Evolutionary conservation across 768 basidiomycete genomes (phyloP), one percentile per base, ranked within the genome.

Genomic region (Amylocystis lapponica): DNA sequence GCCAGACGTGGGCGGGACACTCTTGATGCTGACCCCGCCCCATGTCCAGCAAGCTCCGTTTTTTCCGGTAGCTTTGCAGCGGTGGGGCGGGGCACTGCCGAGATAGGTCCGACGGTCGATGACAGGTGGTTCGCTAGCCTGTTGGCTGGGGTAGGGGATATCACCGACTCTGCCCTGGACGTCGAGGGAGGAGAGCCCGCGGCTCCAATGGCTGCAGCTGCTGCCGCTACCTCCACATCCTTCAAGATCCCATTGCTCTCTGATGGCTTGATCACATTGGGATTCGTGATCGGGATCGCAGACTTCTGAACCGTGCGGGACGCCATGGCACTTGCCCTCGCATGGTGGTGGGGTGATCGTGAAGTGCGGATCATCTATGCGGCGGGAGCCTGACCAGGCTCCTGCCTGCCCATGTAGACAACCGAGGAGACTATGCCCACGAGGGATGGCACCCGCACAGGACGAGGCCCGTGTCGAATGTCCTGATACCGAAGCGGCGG

Each of bases 11-110:
- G 81, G 67, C 27, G 94, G 88, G 39, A 99, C 72, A 51, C 86
- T 90, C 74, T 94, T 95, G 59, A 99, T 81, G 51, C 81, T 79
- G 52, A 96, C 83, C 13, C 96, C 96, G 41, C 96, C n/a, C 95
- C 81, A 99, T 90, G 66, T 99, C 96, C 36, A 99, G 70, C 16
- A 88, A 88, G 22, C 68, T 84, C 94, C 95, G 77, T 79, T 64
- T 80, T 86, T 58, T 79, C 76, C 36, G 86, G 80, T 6, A 82
- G 79, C 49, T 78, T 76, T 31, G 70, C 68, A 32, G 76, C 73
- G 4, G 79, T 79, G 19, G 79, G 79, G 56, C 83, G 76, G 34
- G 81, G 75, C 17, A 76, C 74, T 59, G 81, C 79, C 22, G 79
- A 70, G 31, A 86, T 70, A 16, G 90, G 87, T 17, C 83, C 83